phyloP scores from a whole-genome alignment of 352 stramenopile species.

The Pythium scleroteichum region DNA sequence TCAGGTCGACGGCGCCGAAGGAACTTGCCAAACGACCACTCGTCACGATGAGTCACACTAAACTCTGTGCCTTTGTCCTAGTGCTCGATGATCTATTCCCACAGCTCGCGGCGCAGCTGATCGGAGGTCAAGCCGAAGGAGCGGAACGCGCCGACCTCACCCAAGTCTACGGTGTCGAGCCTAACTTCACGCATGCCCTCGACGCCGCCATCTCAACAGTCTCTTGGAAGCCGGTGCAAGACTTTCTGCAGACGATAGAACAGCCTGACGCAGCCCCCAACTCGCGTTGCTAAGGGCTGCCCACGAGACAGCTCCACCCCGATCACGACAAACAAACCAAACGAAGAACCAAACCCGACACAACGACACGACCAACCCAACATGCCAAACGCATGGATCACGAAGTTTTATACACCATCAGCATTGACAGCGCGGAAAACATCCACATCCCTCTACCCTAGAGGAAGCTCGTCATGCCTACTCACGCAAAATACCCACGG shows the following conservation, averaged over 20 bases:
- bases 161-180: not conserved
- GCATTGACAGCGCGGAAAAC: no score
- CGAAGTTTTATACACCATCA: not conserved
- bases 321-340: no score
- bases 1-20: no score
- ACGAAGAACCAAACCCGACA: no score
- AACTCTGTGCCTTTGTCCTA: not conserved
- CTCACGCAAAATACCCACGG: conserved; percentile 7
- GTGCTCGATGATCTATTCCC: conserved; percentile 5
- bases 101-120: not conserved
- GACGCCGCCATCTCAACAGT: no score
- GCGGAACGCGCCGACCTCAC: not conserved
- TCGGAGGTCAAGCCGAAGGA: not conserved
- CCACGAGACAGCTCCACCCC: no score
- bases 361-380: not conserved
- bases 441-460: not conserved
- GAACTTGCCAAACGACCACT: no score
- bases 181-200: no score
- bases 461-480: not conserved
- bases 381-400: not conserved
- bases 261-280: no score
- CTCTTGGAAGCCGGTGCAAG: no score
- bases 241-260: no score
- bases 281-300: no score
- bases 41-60: conserved; percentile 1